Evolutionary conservation across 371 early-diverging fungal genomes (phyloP).

Genomic region (Haplosporangium sp.): DNA sequence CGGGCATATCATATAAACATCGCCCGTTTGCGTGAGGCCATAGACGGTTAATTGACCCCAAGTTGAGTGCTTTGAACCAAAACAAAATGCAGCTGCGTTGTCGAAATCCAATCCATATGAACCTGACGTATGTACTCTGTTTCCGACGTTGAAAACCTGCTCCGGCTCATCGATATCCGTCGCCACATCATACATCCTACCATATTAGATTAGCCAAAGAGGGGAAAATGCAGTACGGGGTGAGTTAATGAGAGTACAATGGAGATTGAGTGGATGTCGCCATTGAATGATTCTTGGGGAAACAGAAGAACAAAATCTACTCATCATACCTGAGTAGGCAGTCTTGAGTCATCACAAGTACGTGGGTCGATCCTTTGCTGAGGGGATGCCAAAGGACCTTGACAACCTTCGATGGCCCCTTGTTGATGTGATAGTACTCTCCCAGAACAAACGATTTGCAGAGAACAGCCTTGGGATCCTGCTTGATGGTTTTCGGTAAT

Average conservation of each 20-base stretch:
- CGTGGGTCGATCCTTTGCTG: slow-evolving; percentile 48
- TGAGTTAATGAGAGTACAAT: too few species aligned
- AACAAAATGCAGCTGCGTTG: slow-evolving; percentile 64
- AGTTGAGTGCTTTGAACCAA: slow-evolving; percentile 55
- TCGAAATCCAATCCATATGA: slow-evolving; percentile 55
- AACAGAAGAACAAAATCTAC: not conserved
- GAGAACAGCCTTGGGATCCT: slow-evolving; percentile 30
- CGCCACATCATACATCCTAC: slow-evolving; percentile 62
- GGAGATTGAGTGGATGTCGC: too few species aligned
- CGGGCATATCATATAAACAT: slow-evolving; percentile 64
- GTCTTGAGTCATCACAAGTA: slow-evolving; percentile 50
- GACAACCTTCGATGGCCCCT: slow-evolving; percentile 44
- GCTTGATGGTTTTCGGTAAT: slow-evolving; percentile 22
- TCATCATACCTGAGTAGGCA: slow-evolving; percentile 24
- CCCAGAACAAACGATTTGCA: slow-evolving; percentile 48
- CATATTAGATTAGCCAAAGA: not conserved
- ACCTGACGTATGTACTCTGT: slow-evolving; percentile 17
- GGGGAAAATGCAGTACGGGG: too few species aligned
- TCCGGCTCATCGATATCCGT: slow-evolving; percentile 61
- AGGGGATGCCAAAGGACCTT: slow-evolving; percentile 55
- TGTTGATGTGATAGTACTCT: slow-evolving; percentile 52
- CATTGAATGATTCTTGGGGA: too few species aligned
- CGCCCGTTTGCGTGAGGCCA: slow-evolving; percentile 61
- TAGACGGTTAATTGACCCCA: slow-evolving; percentile 67
- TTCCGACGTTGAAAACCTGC: slow-evolving; percentile 57